Base-by-base conservation (phyloP, 2,329 filamentous ascomycete species). In the Fusarium nurragi region DNA sequence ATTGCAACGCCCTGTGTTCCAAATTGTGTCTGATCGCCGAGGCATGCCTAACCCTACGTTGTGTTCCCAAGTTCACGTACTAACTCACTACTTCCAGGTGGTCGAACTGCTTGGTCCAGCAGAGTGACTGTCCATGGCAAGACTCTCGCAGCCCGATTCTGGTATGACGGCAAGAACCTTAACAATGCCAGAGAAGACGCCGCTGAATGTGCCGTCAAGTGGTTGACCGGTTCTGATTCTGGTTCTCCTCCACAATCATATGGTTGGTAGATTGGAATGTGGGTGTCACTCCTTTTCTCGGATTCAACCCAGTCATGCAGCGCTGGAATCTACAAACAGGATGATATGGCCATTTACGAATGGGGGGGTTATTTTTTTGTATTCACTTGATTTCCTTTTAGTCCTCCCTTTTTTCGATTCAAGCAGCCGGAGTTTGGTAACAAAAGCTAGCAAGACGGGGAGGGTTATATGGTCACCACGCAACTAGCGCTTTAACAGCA, bases 151-250 rank as follows among this genome's bases (percentile, higher is more conserved):
- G 93, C 93, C 43, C 87, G 92, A 64, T 97, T 88, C 79, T 97
- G 92, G 92, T 97, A 97, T 78, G 93, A 96, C 77, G 93, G 93
- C 61, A 88, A 92, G 75, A 93, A 92, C 74, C 84, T 94, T 77
- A 88, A 94, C 81, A 96, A 96, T 73, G 93, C 93, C 57, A 90
- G 88, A 78, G 93, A 97, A 77, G 93, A 97, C 75, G 93, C 92
- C n/a, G 93, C 93, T 66, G 92, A 97, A 78, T 85, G 90, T 62
- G 93, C 93, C 23, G 77, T 91, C 60, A 85, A 83, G 72, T 85
- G 83, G 78, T 77, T 91, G 52, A 78, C 68, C 54, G 75, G 75
- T 46, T 79, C 78, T 44, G 77, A 64, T 13, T 43, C 51, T 19
- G 65, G 50, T 37, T 74, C 73, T 36, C 67, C 65, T 11, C 65